Evolutionary conservation across 352 stramenopile genomes (phyloP).

Genomic region (Phytopythium sindhum): DNA sequence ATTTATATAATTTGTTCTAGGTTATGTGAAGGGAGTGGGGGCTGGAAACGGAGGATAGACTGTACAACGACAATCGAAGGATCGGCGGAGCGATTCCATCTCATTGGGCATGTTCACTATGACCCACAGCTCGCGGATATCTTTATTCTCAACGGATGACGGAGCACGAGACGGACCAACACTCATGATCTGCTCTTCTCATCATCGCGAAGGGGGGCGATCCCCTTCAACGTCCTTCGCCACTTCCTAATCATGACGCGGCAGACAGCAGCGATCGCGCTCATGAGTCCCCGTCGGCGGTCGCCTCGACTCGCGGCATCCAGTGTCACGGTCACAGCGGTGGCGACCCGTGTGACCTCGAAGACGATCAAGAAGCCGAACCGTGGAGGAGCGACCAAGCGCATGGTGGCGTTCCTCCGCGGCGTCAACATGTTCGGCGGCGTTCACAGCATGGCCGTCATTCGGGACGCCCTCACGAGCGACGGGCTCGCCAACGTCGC

Average conservation of each 20-base stretch:
- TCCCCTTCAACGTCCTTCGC: no score
- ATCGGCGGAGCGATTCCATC: no score
- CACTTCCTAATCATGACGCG: neutral
- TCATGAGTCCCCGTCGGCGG: neutral
- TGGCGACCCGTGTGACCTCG: no score
- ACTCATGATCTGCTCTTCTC: neutral
- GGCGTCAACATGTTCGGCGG: slow-evolving; percentile 24
- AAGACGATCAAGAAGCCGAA: neutral
- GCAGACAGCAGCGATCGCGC: neutral
- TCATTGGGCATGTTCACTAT: no score
- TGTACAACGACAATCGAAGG: no score
- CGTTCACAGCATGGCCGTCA: slow-evolving; percentile 27
- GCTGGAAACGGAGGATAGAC: no score
- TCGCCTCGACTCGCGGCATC: neutral
- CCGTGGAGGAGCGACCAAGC: neutral
- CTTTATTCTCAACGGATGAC: no score
- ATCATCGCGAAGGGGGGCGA: no score
- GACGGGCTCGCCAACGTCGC: slow-evolving; percentile 17
- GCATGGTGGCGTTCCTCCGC: slow-evolving; percentile 23
- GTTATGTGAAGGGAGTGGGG: no score
- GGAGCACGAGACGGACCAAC: neutral
- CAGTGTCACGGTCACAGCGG: neutral
- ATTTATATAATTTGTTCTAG: no score
- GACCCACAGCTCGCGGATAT: no score
- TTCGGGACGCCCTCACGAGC: slow-evolving; percentile 12